A percentile compares a stretch with the other conserved stretches of the same genome.
Conservation (phyloP, 305 asterid genomes). For the Solanum chacoense region DNA sequence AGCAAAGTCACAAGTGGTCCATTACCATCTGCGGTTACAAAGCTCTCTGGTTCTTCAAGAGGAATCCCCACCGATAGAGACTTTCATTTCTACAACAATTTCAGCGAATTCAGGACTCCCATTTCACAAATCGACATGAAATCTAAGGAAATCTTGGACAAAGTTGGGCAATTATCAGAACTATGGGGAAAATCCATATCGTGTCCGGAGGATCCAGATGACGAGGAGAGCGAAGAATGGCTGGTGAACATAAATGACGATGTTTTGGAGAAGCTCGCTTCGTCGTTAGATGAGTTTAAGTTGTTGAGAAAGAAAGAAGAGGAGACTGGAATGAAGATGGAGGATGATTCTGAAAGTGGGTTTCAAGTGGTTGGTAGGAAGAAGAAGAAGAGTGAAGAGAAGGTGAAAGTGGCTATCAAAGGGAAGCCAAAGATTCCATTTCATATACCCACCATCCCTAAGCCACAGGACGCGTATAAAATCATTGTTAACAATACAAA, state of each 20-base stretch:
- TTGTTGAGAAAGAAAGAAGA: slow-evolving; percentile 40
- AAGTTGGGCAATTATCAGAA: slow-evolving; percentile 44
- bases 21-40: slow-evolving; percentile 42
- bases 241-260: slow-evolving; percentile 65
- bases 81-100: slow-evolving; percentile 84
- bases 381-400: slow-evolving; percentile 29
- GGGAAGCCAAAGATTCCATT: slow-evolving; percentile 75
- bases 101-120: slow-evolving; percentile 62
- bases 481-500: slow-evolving; percentile 72
- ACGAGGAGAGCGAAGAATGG: slow-evolving; percentile 69
- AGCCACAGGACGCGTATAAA: slow-evolving; percentile 83
- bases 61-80: slow-evolving; percentile 63
- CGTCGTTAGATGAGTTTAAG: slow-evolving; percentile 63
- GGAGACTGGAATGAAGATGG: slow-evolving; percentile 45
- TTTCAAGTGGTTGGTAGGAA: slow-evolving; percentile 66
- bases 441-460: slow-evolving; percentile 57
- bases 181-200: slow-evolving; percentile 45
- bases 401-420: slow-evolving; percentile 57
- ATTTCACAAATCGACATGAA: slow-evolving; percentile 36
- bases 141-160: slow-evolving; percentile 33
- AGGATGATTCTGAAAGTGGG: slow-evolving; percentile 36
- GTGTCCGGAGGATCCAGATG: slow-evolving; percentile 54
- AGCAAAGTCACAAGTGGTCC: slow-evolving; percentile 36
- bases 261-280: slow-evolving; percentile 58
- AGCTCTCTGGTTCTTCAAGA: slow-evolving; percentile 75